Evolutionary conservation across 75 land plant species (phyloP).

Genomic region (Adiantum capillusveneris): DNA sequence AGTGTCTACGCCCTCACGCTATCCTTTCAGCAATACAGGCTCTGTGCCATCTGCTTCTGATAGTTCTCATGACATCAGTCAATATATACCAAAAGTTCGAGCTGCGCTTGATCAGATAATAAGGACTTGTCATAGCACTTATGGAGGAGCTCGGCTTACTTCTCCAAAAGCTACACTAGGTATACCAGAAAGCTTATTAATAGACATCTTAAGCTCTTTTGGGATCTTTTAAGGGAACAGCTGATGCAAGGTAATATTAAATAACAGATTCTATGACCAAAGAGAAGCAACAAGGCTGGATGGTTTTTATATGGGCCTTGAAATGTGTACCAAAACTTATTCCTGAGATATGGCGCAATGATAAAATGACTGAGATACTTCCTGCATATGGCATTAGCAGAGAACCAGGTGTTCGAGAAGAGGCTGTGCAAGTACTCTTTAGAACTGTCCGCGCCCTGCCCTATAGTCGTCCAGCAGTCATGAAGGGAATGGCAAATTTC

Average conservation of each 20-base stretch:
- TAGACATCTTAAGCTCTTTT: no score
- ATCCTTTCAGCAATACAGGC: conserved; percentile 9
- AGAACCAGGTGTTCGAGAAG: conserved; percentile 99
- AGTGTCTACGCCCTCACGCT: conserved; percentile 12
- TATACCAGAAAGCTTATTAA: conserved; percentile 19
- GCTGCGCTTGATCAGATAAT: conserved; percentile 86
- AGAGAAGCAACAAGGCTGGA: conserved; percentile 91
- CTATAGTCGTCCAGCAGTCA: conserved; percentile 92
- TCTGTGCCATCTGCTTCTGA: conserved; percentile 9
- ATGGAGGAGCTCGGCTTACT: conserved; percentile 75
- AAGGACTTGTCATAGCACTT: conserved; percentile 72
- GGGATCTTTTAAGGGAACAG: no score
- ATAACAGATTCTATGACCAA: conserved; percentile 64
- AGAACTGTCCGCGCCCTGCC: conserved; percentile 86
- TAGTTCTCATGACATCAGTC: conserved; percentile 60
- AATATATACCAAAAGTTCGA: conserved; percentile 91
- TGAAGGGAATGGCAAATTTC: conserved; percentile 96
- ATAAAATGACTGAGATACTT: conserved; percentile 89
- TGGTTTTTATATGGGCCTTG: conserved; percentile 86
- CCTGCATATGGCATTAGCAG: conserved; percentile 93
- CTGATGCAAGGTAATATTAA: no score
- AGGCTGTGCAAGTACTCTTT: conserved; percentile 90
- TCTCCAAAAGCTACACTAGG: conserved; percentile 74
- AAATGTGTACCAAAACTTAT: conserved; percentile 97
- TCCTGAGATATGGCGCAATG: conserved; percentile 88